phyloP scores from a whole-genome alignment of 2,329 filamentous ascomycete genomes.

The Sporothrix pseudoabietina region DNA sequence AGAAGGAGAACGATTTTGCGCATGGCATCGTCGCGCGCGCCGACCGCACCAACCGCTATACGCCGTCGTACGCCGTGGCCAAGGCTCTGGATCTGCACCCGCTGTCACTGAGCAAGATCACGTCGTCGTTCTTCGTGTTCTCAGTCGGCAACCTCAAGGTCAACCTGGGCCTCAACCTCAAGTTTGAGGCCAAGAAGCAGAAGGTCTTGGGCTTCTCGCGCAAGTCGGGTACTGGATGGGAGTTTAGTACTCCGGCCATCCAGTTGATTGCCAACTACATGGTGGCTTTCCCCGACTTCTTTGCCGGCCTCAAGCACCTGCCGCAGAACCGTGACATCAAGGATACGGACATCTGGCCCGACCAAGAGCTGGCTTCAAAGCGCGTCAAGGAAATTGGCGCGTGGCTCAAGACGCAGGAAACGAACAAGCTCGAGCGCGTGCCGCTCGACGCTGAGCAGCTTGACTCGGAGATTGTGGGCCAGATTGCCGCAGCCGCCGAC shows the following conservation, averaged over 20 bases:
- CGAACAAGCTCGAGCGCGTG: conserved; percentile 91
- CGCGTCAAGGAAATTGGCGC: conserved; percentile 91
- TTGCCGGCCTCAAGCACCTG: conserved; percentile 82
- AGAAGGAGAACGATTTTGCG: conserved; percentile 79
- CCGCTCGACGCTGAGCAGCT: conserved; percentile 95
- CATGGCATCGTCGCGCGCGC: conserved; percentile 70
- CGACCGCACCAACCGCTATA: conserved; percentile 73
- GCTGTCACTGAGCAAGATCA: conserved; percentile 90
- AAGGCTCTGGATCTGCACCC: conserved; percentile 79
- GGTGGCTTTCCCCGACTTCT: conserved; percentile 92
- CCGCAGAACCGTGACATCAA: conserved; percentile 81
- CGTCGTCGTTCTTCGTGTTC: conserved; percentile 85
- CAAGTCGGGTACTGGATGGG: conserved; percentile 85
- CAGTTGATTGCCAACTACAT: conserved; percentile 84
- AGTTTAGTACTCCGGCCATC: conserved; percentile 86
- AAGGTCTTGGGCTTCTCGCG: conserved; percentile 96
- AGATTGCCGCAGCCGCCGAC: conserved; percentile 77
- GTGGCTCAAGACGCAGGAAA: conserved; percentile 90
- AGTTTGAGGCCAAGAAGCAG: conserved; percentile 92
- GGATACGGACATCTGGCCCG: conserved; percentile 83
- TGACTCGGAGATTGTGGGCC: conserved; percentile 83
- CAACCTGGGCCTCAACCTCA: conserved; percentile 92
- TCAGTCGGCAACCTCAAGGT: conserved; percentile 71
- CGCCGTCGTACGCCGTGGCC: conserved; percentile 85
- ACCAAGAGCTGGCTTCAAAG: conserved; percentile 67